phyloP scores from a whole-genome alignment of 179 eudicot genomes.

The Gypsophila paniculata region DNA sequence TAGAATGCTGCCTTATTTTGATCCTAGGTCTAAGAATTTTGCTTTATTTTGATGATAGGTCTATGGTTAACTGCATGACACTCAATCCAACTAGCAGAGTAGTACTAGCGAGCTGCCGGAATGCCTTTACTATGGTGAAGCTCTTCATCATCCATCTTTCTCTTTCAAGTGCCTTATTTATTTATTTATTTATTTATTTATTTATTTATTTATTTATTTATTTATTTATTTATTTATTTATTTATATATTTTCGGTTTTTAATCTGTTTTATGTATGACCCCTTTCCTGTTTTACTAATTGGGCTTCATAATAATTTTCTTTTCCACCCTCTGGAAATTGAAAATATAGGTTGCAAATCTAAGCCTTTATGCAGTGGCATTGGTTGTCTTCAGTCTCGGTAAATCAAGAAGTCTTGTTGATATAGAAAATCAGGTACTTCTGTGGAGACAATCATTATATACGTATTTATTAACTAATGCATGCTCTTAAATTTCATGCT shows the following conservation, averaged over 20 bases:
- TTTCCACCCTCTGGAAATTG: not conserved
- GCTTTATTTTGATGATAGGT: constrained; percentile 43
- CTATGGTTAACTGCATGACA: constrained; percentile 97
- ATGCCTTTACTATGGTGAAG: constrained; percentile 91
- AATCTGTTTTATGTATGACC: not conserved
- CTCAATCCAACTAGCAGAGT: constrained; percentile 85
- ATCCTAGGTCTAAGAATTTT: not conserved
- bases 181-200: too few species aligned
- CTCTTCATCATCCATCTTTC: constrained; percentile 1
- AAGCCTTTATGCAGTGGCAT: constrained; percentile 75
- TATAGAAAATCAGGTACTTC: constrained; percentile 67
- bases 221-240: too few species aligned
- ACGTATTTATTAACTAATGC: not conserved
- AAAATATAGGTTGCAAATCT: constrained; percentile 76
- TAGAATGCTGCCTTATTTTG: too few species aligned
- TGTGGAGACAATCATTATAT: not conserved
- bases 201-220: too few species aligned
- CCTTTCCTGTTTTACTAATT: constrained; percentile 6
- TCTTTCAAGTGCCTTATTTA: too few species aligned
- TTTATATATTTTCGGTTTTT: too few species aligned
- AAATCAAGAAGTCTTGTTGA: constrained; percentile 43
- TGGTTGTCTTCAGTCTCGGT: constrained; percentile 53
- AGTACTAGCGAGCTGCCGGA: constrained; percentile 81
- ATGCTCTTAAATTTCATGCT: constrained; percentile 16
- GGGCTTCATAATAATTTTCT: not conserved